These are phyloP conservation scores for Cordyceps farinosa DNA, from an alignment of 2,329 filamentous ascomycete species.

Conservation along the genomic window DNA sequence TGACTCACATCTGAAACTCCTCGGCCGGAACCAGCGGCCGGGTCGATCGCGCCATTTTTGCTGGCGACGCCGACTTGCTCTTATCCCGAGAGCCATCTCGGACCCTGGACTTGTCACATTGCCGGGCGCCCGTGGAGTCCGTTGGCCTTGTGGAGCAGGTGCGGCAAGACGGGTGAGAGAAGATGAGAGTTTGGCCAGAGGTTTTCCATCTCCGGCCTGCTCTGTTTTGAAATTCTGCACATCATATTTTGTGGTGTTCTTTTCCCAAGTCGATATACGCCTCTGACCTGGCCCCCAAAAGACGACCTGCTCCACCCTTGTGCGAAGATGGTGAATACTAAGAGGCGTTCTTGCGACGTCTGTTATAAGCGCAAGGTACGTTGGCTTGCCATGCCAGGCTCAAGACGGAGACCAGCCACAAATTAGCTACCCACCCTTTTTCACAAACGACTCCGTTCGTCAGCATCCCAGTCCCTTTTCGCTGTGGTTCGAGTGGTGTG, in stretches of 20 bases:
- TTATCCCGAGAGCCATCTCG: not conserved
- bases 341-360: conserved; percentile 42
- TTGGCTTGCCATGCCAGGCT: not conserved
- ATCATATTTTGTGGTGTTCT: not conserved
- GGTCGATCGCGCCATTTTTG: not conserved
- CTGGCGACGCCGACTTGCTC: not conserved
- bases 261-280: not conserved
- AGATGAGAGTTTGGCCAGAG: not conserved
- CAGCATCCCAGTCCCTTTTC: not conserved
- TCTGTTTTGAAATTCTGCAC: not conserved
- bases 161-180: not conserved
- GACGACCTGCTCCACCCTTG: not conserved
- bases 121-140: not conserved
- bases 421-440: conserved; percentile 1
- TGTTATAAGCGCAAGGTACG: conserved; percentile 47
- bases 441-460: not conserved
- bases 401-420: not conserved
- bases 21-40: not conserved
- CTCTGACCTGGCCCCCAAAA: too few relatives aligned
- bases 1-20: not conserved
- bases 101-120: not conserved
- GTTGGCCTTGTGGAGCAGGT: not conserved
- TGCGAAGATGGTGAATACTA: conserved; percentile 11
- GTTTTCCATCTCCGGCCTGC: not conserved
- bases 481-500: not conserved